Evolutionary conservation across 208 protist genomes (phyloP), one percentile per base, ranked within the genome.

Genomic region (Acanthamoeba healyi): DNA sequence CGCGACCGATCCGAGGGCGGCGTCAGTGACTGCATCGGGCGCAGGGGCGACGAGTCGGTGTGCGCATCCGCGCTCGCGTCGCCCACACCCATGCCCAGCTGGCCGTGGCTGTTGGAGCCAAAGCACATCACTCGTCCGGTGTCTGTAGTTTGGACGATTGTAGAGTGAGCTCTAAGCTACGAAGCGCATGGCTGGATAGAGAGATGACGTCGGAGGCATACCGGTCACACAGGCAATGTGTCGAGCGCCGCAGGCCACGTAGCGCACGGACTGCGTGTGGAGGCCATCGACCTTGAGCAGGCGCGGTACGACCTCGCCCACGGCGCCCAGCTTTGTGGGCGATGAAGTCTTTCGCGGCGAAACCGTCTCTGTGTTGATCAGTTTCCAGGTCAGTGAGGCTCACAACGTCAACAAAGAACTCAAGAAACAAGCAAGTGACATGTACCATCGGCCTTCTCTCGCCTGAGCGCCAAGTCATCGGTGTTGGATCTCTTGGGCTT

Each of bases 61-160:
- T 51, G 72, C 38, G 40, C 42, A 38, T 82, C 40, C 24, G 72
- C 72, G 17, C 38, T 82, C 63, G 63, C 63, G 63, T 82, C 72
- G 6, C 40, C 42, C 26, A 82, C 72, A 7, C 72, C 72, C 72
- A 82, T 82, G 17, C 72, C 72, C 72, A 82, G 24, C 72, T 82
- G 72, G 38, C 72, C 72, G n/a, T 82, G 42, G 19, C 42, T 82
- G 72, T 82, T 82, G 5, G 72, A 82, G 9, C 72, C 72, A 29
- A 82, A 82, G 42, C 72, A 82, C 72, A 51, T 82, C 38, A 82
- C 72, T 24, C 72, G 72, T 82, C 72, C 72, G 72, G 38, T 29
- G 42, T 82, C 72, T 82, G 72, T 9, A 74, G n/a, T n/a, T n/a
- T n/a, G n/a, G n/a, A n/a, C n/a, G n/a, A n/a, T n/a, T n/a, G n/a